Evolutionary conservation across 129 eudicot genomes (phyloP), one percentile per base, ranked within the genome.

Genomic region (sunflower (Helianthus annuus)): DNA sequence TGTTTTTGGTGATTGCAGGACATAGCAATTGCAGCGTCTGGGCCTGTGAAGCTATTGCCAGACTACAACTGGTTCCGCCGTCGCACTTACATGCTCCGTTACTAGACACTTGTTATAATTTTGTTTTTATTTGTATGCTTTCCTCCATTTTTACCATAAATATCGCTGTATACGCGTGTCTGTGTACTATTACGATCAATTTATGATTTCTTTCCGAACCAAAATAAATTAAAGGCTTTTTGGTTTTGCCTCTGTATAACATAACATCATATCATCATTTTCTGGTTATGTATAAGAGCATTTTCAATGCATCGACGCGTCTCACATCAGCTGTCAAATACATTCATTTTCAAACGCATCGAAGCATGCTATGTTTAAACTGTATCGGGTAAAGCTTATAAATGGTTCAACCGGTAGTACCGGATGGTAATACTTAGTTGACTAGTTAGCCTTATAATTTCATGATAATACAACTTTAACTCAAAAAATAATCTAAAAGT

Each of bases 211-310:
- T 38, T 73, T 73, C 40, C 7, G 54, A 48, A 42, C 64, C 13
- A 74, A 69, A 80, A 80, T 74, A 80, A 80, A 52, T 54, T 48
- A 68, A 74, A 64, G 76, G 80, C 79, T 51, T 68, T 80, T 68
- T 74, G 46, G 27, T 54, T 64, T 59, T 52, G 71, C 71, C 71
- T 68, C 27, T 69, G 74, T 74, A 56, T 24, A 52, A 78, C 46
- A 46, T 56, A 5, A 52, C 36, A 3, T 3, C 32, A 27, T 27
- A 27, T 27, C 32, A 49, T 40, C 14, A 40, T 55, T 14, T 36
- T 39, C 15, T 24, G 19, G 5, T 32, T 5, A 42, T 59, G 42
- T 59, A 59, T 59, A 12, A 29, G 34, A 29, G 2, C 45, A 29
- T 4, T 56, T 12, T 8, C 44, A 59, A 40, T 40, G 45, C 45